Evolutionary conservation across 371 early-diverging fungal genomes (phyloP).

Genomic region (Massospora cicadina): DNA sequence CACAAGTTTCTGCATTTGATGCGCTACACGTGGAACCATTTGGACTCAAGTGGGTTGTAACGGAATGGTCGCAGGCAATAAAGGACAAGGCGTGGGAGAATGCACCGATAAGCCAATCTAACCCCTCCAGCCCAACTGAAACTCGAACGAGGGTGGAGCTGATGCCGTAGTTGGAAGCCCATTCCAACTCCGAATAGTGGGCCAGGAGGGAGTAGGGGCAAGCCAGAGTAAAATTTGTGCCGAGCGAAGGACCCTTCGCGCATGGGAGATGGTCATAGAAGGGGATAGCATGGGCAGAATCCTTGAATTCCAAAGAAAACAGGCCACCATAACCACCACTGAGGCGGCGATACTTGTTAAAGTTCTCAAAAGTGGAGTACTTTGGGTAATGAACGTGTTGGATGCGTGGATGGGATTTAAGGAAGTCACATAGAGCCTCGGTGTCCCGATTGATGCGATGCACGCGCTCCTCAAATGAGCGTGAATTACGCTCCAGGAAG

Average conservation of each 20-base stretch:
- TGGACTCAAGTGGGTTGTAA: no score
- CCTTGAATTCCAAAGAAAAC: constrained; percentile 57
- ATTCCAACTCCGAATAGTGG: constrained; percentile 81
- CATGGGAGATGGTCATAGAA: constrained; percentile 70
- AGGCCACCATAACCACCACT: constrained; percentile 75
- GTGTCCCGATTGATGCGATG: constrained; percentile 55
- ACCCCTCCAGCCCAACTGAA: constrained; percentile 75
- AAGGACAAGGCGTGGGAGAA: no score
- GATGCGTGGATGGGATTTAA: constrained; percentile 42
- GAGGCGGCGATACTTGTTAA: constrained; percentile 32
- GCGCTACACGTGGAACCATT: no score
- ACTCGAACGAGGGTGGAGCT: constrained; percentile 56
- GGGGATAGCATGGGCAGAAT: constrained; percentile 30
- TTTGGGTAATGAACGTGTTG: constrained; percentile 67
- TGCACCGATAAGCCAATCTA: no score
- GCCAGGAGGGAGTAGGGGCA: constrained; percentile 90
- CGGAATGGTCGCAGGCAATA: no score
- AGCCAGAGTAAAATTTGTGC: constrained; percentile 88
- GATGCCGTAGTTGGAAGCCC: constrained; percentile 77
- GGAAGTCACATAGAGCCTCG: constrained; percentile 52
- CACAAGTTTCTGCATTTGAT: no score
- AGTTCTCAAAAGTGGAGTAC: constrained; percentile 42
- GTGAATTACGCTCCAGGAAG: constrained; percentile 84
- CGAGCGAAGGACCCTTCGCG: constrained; percentile 88
- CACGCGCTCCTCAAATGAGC: constrained; percentile 59